Percentiles rank a stretch among this genome's conserved stretches.
phyloP scores from a whole-genome alignment of 179 eudicot species.

The Patellifolia procumbens region DNA sequence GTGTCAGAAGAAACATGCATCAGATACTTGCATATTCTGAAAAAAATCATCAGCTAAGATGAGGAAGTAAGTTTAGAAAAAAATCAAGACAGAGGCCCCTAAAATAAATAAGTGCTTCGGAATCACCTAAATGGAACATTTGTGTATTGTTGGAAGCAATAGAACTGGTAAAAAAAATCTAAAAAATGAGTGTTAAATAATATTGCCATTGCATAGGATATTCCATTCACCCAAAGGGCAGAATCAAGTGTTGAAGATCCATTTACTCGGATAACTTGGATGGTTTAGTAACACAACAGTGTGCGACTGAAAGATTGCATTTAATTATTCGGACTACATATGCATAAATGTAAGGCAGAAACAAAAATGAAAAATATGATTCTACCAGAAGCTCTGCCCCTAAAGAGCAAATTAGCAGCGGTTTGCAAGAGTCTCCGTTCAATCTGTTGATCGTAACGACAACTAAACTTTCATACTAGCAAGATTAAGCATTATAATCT shows the following conservation, averaged over 20 bases:
- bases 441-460: not conserved
- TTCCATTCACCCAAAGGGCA: not conserved
- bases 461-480: not conserved
- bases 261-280: not conserved
- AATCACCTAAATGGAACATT: not conserved
- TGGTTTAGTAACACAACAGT: not conserved
- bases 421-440: too few species aligned
- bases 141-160: not conserved
- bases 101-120: not conserved
- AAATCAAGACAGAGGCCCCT: not conserved
- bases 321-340: not conserved
- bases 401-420: too few species aligned
- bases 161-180: not conserved
- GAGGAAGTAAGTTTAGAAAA: too few species aligned
- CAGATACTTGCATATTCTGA: too few species aligned
- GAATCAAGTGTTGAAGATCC: not conserved
- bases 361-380: not conserved
- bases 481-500: not conserved
- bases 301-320: not conserved
- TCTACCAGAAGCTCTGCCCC: not conserved
- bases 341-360: not conserved
- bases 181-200: not conserved
- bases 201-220: not conserved
- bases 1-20: too few species aligned
- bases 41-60: not conserved